Evolutionary conservation across 2,329 filamentous ascomycete genomes (phyloP).

Genomic region (Fusarium piperis): DNA sequence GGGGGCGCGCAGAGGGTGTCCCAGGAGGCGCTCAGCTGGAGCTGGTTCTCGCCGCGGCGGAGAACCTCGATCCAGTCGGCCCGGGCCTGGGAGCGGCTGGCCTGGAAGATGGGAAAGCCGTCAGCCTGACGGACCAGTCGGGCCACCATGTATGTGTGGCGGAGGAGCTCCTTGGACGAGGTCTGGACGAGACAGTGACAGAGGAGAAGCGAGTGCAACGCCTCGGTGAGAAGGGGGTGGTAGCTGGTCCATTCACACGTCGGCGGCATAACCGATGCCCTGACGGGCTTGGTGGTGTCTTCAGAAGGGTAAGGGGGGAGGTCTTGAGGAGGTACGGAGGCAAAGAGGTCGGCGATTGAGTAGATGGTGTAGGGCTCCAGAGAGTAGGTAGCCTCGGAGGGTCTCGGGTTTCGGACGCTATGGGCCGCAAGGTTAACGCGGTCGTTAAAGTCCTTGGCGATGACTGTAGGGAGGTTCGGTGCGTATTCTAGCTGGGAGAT

Average conservation of each 20-base stretch:
- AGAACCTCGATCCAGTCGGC: slow-evolving; percentile 85
- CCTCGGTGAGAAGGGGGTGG: slow-evolving; percentile 82
- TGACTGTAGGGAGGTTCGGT: slow-evolving; percentile 70
- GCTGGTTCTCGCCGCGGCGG: slow-evolving; percentile 73
- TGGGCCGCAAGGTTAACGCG: slow-evolving; percentile 67
- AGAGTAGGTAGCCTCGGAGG: slow-evolving; percentile 42
- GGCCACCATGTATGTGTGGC: slow-evolving; percentile 84
- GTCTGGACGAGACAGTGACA: slow-evolving; percentile 85
- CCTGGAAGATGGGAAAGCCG: slow-evolving; percentile 83
- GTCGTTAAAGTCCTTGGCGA: slow-evolving; percentile 65
- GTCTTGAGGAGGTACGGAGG: slow-evolving; percentile 70
- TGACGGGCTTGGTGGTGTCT: slow-evolving; percentile 43
- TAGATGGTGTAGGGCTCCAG: slow-evolving; percentile 53
- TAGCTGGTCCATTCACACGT: slow-evolving; percentile 66
- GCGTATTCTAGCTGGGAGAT: slow-evolving; percentile 82
- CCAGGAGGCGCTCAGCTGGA: slow-evolving; percentile 73
- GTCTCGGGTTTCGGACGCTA: slow-evolving; percentile 54
- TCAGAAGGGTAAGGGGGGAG: slow-evolving; percentile 73
- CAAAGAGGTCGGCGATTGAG: slow-evolving; percentile 72
- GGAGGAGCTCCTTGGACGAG: slow-evolving; percentile 77
- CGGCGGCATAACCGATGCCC: slow-evolving; percentile 44
- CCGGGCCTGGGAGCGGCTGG: slow-evolving; percentile 74
- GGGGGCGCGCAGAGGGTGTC: slow-evolving; percentile 74
- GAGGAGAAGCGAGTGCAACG: slow-evolving; percentile 80
- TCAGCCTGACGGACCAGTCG: slow-evolving; percentile 78